These are phyloP conservation scores for Moricandia moricandioides DNA, from an alignment of 345 rosid genomes.

Conservation along the genomic window DNA sequence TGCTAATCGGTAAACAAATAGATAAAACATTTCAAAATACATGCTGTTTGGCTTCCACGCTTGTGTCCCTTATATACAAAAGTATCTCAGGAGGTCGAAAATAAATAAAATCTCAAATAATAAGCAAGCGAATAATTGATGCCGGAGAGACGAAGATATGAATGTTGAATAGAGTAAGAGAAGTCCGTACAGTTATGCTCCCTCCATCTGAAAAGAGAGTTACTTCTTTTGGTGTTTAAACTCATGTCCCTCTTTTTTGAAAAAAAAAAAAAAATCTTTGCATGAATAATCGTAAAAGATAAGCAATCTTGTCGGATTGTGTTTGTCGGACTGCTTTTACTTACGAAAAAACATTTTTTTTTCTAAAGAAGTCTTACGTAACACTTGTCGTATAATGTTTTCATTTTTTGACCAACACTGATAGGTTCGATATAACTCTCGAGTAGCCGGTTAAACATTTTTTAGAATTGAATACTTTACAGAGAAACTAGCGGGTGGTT, in stretches of 20 bases:
- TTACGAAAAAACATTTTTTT: no score
- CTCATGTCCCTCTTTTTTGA: constrained; percentile 10
- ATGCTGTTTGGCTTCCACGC: constrained; percentile 34
- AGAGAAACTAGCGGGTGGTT: background rate
- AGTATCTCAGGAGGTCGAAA: constrained; percentile 1
- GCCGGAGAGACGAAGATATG: background rate
- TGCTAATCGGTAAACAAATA: background rate
- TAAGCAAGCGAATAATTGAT: background rate
- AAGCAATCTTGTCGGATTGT: constrained; percentile 39
- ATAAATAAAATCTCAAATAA: background rate
- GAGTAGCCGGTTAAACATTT: background rate
- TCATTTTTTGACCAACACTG: background rate
- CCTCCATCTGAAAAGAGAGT: constrained; percentile 30
- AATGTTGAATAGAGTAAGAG: constrained; percentile 19
- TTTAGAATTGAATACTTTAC: background rate
- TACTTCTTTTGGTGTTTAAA: constrained; percentile 34
- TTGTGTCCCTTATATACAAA: constrained; percentile 3
- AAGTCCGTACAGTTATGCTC: constrained; percentile 34
- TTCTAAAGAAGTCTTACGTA: constrained; percentile 15
- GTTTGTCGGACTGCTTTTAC: constrained; percentile 36
- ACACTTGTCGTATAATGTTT: background rate
- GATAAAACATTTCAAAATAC: background rate
- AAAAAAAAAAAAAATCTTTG: constrained; percentile 2
- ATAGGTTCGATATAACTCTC: background rate
- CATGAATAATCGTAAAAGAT: constrained; percentile 35